phyloP scores from a whole-genome alignment of 352 stramenopile species.

The Pythium diclinum region DNA sequence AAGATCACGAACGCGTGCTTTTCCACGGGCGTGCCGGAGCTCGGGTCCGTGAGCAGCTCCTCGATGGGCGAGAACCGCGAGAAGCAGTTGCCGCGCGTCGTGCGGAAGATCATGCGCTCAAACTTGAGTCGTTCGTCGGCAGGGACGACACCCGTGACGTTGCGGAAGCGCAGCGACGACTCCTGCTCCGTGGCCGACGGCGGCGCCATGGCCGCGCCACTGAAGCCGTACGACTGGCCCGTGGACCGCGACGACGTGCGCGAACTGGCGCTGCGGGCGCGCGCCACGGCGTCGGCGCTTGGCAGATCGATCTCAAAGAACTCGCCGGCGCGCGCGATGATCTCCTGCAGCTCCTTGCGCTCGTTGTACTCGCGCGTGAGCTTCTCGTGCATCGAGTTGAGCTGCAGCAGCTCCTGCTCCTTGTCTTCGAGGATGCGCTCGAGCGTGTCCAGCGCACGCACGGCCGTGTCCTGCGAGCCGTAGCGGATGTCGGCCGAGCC shows the following conservation, averaged over 20 bases:
- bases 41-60: conserved; percentile 85
- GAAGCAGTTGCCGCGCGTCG: conserved; percentile 98
- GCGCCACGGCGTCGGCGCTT: conserved; percentile 25
- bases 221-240: conserved; percentile 45
- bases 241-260: conserved; percentile 48
- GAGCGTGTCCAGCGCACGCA: conserved; percentile 91
- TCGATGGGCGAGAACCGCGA: conserved; percentile 96
- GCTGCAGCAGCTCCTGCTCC: conserved; percentile 94
- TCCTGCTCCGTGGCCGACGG: conserved; percentile 30
- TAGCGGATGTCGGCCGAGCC: conserved; percentile 76
- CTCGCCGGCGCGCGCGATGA: conserved; percentile 70
- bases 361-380: conserved; percentile 98
- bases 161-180: conserved; percentile 87
- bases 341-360: conserved; percentile 84
- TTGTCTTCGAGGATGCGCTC: conserved; percentile 96
- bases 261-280: conserved; percentile 46
- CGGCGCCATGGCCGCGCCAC: conserved; percentile 21
- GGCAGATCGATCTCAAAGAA: conserved; percentile 86
- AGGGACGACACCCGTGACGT: conserved; percentile 93
- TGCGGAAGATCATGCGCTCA: conserved; percentile 98
- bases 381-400: conserved; percentile 98
- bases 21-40: conserved; percentile 82
- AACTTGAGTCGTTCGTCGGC: conserved; percentile 95
- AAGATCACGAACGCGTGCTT: conserved; percentile 94
- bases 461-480: conserved; percentile 74